A percentile compares a stretch with the other conserved stretches of the same genome.
Evolutionary conservation across 2,329 filamentous ascomycete species (phyloP).

Genomic region (Scytalidium sp.): DNA sequence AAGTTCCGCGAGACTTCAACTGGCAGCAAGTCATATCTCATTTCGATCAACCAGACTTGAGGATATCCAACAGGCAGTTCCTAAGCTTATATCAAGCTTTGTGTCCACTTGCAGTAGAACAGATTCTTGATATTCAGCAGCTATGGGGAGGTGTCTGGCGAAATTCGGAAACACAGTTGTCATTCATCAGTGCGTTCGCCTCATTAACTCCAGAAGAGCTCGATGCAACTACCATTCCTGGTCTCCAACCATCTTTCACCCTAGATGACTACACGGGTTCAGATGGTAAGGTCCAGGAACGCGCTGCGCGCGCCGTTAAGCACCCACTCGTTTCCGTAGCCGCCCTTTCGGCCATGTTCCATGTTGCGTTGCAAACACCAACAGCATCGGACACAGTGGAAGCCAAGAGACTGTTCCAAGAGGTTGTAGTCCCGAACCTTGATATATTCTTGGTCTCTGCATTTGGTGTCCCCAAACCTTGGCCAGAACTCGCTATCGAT

Average conservation of each 20-base stretch:
- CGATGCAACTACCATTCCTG: conserved; percentile 81
- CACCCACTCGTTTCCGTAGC: conserved; percentile 88
- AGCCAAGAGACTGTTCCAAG: conserved; percentile 63
- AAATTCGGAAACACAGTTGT: conserved; percentile 81
- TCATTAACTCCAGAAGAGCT: conserved; percentile 72
- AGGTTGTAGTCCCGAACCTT: conserved; percentile 68
- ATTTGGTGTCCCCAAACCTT: conserved; percentile 73
- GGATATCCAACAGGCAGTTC: conserved; percentile 78
- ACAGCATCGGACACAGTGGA: conserved; percentile 60
- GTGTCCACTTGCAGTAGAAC: conserved; percentile 64
- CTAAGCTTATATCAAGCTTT: conserved; percentile 77
- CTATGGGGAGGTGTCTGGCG: conserved; percentile 91
- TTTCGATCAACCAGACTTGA: conserved; percentile 77
- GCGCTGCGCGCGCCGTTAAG: conserved; percentile 66
- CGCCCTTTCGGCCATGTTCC: conserved; percentile 69
- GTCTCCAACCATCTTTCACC: conserved; percentile 74
- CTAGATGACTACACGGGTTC: conserved; percentile 59
- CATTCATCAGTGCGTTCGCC: conserved; percentile 87
- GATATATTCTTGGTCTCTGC: conserved; percentile 78
- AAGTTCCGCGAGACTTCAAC: conserved; percentile 62
- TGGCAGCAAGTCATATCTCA: conserved; percentile 70
- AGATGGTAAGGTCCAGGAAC: conserved; percentile 55
- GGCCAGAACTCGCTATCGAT: conserved; percentile 71
- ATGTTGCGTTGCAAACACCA: conserved; percentile 59
- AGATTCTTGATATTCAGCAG: conserved; percentile 76